Evolutionary conservation across 768 basidiomycete genomes (phyloP).

Genomic region (Clavaria fumosa): DNA sequence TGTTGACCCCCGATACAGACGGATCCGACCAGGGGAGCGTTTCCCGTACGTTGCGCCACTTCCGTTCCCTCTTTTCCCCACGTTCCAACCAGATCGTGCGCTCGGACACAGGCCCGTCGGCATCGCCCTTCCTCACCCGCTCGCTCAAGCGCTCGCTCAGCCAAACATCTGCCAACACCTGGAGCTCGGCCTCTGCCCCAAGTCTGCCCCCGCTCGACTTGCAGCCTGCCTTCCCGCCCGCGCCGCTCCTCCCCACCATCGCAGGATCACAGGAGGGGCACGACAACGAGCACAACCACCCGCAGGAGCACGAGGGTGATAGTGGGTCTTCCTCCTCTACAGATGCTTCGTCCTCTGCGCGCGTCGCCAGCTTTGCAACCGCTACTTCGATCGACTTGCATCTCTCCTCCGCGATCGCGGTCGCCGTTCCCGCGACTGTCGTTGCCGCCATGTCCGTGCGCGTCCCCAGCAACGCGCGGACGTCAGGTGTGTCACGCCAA

Average conservation of each 20-base stretch:
- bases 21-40: too few species aligned
- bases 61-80: too few species aligned
- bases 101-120: too few species aligned
- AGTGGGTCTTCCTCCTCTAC: constrained; percentile 18
- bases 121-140: not conserved
- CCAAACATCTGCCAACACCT: not conserved
- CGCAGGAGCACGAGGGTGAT: constrained; percentile 26
- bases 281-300: too few species aligned
- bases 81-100: too few species aligned
- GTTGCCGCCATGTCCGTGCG: not conserved
- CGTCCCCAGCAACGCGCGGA: constrained; percentile 29
- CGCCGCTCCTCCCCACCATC: constrained; percentile 16
- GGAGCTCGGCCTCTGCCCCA: not conserved
- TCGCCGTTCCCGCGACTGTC: not conserved
- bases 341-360: constrained; percentile 29
- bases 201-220: constrained; percentile 41
- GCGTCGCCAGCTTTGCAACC: constrained; percentile 44
- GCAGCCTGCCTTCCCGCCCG: constrained; percentile 33
- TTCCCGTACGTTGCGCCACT: too few species aligned
- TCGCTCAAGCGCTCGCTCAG: not conserved
- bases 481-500: too few species aligned
- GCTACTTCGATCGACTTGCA: constrained; percentile 17
- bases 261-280: constrained; percentile 13
- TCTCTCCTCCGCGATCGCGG: not conserved
- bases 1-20: too few species aligned